Base-by-base conservation (phyloP, 148 eudicot genomes). In the Rhododendron griersonianum region DNA sequence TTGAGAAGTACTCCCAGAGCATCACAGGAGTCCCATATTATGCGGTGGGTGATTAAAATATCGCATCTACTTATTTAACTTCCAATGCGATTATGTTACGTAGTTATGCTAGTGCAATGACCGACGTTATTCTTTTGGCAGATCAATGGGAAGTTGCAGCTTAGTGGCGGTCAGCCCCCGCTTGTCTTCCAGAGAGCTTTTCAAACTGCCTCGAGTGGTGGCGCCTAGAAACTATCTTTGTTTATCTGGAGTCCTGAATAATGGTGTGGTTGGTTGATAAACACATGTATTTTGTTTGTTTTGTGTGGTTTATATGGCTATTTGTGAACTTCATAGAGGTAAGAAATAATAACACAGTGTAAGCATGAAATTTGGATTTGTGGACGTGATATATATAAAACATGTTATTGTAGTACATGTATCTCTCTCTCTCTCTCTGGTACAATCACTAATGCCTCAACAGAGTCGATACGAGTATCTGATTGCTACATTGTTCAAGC, bases 91-190 rank as follows among this genome's bases (percentile, higher is more conserved):
- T 85, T 41, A 3, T 61, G 28, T 16, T 18, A 39, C 18, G 9
- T 59, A 47, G 50, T 39, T 45, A 37, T 57, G 19, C n/a, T 37
- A 33, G 30, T 84, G 63, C 67, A 65, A 35, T 67, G 11, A 73
- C 44, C 28, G 16, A 48, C 50, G 25, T 33, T 71, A 81, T 50
- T 63, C 2, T 41, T 84, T 81, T 84, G 44, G 83, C 98, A 98
- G 99, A 93, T 98, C 45, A 95, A 98, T 61, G 94, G 92, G 48
- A 91, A 94, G 85, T 84, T 90, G 47, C 90, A 90, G 84, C 61
- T 98, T 84, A 95, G 96, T 59, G 99, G 99, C 57, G 98, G 92
- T 81, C 99, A 94, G 87, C 98, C 98, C 39, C 93, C 96, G 21
- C 94, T 87, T 79, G 91, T 83, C 77, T 95, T 98, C 91, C 81